Conservation (phyloP, 2,329 filamentous ascomycete genomes). For the Diaporthe sp. region DNA sequence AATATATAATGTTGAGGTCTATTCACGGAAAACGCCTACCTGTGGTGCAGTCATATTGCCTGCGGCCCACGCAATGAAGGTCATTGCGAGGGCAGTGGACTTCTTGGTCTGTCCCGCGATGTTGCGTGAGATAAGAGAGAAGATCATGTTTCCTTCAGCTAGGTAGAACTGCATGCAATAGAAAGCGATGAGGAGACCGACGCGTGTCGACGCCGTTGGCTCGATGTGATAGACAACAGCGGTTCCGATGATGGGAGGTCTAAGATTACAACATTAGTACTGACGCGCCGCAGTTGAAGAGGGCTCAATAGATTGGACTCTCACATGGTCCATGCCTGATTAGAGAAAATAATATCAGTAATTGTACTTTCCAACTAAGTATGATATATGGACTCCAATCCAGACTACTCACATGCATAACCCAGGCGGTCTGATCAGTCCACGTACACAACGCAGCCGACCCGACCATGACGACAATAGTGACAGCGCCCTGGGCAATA, state of each 20-base stretch:
- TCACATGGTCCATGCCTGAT: conserved; percentile 29
- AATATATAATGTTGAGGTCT: too few species aligned
- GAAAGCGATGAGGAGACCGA: conserved; percentile 56
- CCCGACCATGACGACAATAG: conserved; percentile 53
- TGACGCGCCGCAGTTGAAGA: too few species aligned
- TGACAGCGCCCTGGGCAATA: conserved; percentile 58
- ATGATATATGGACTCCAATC: too few species aligned
- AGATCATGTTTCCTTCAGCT: conserved; percentile 57
- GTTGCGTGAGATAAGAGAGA: conserved; percentile 58
- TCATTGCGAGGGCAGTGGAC: conserved; percentile 56
- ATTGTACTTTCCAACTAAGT: conserved; percentile 28
- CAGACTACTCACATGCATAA: conserved; percentile 42
- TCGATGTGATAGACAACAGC: conserved; percentile 55
- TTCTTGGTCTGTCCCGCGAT: conserved; percentile 61
- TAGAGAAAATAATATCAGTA: neutral
- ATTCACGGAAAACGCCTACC: neutral
- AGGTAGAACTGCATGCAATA: conserved; percentile 61
- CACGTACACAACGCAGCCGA: conserved; percentile 52
- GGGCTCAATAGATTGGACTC: too few species aligned
- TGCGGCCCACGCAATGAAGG: conserved; percentile 57
- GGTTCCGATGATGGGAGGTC: conserved; percentile 56
- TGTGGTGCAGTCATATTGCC: conserved; percentile 60
- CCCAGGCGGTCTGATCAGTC: conserved; percentile 43
- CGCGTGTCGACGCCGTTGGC: conserved; percentile 49
- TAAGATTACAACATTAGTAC: too few species aligned